Base-by-base conservation (phyloP, 1,284 basidiomycete genomes). In the Sanghuangporus baumii region DNA sequence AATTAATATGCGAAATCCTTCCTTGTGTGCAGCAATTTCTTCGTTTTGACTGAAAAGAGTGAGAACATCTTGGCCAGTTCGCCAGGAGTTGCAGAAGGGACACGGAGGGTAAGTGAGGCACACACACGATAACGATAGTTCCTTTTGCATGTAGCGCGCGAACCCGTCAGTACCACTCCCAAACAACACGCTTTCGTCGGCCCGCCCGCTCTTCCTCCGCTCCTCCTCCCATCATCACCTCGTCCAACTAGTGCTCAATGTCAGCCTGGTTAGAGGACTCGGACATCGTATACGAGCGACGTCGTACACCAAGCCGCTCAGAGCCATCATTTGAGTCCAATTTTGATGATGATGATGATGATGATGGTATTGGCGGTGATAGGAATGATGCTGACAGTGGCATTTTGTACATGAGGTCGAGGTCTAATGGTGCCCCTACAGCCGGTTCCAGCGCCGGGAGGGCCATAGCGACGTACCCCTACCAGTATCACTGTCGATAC, bases 151-250 rank as follows among this genome's bases (percentile, higher is more conserved):
- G 3, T 31, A 31, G 26, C 26, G 26, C 26, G 26, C 26, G 26
- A 31, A 31, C 26, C 26, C 2, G 26, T 31, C 26, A 31, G 26
- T 31, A 31, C 26, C 26, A 43, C 36, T 6, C 12, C 7, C 16
- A 40, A 23, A 37, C 54, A 36, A 23, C 55, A n/a, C n/a, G 55
- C 51, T 37, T 6, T 2, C 14, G 20, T 16, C 23, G 26, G 26
- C 11, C 20, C 16, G 43, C 16, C 43, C 57, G 57, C 46, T 37
- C 57, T 58, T 58, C 57, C 43, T 58, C 57, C 57, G 57, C 57
- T 48, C 41, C 57, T 46, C 47, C 46, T 23, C 47, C 34, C 57
- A 46, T 18, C 43, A 46, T n/a, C 16, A n/a, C 20, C 16, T 2
- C n/a, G 11, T 12, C n/a, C 43, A n/a, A 18, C 16, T 46, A 46